A percentile compares a stretch with the other conserved stretches of the same genome.
These are phyloP conservation scores for Apiotrichum akiyoshidainum DNA, from an alignment of 1,284 basidiomycete species.

Conservation along the genomic window DNA sequence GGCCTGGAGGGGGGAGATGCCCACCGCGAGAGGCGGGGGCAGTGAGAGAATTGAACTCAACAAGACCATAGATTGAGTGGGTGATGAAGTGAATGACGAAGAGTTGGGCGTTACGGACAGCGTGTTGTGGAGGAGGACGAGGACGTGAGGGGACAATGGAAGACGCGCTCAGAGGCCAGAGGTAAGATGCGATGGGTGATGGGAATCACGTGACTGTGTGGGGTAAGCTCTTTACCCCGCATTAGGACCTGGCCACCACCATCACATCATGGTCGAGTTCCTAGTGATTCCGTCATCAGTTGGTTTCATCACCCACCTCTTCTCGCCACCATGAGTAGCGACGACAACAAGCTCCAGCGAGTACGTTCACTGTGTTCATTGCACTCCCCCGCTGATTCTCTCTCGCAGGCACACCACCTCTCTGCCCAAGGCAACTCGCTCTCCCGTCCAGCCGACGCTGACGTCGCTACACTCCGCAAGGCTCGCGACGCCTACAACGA, in stretches of 20 bases:
- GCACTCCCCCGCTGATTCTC: constrained; percentile 2
- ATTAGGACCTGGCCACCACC: not conserved
- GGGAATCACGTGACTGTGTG: not conserved
- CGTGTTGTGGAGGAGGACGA: not conserved
- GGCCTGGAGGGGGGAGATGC: constrained; percentile 29
- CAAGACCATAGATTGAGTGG: constrained; percentile 1
- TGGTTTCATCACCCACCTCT: not conserved
- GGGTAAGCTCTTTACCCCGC: not conserved
- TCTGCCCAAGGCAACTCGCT: constrained; percentile 39
- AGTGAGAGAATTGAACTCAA: constrained; percentile 21
- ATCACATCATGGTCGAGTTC: too few species aligned
- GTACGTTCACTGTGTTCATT: constrained; percentile 6
- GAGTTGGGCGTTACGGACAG: not conserved
- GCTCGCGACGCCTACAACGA: constrained; percentile 37
- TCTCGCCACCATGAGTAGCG: constrained; percentile 15
- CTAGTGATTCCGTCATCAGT: too few species aligned
- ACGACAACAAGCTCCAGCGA: constrained; percentile 22
- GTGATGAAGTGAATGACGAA: not conserved
- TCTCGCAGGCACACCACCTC: constrained; percentile 43
- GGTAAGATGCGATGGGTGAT: too few species aligned
- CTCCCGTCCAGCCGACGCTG: constrained; percentile 20
- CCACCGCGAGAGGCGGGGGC: constrained; percentile 21
- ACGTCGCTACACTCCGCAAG: constrained; percentile 21
- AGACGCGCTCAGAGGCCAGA: too few species aligned
- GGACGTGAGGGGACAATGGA: not conserved